phyloP scores from a whole-genome alignment of 768 basidiomycete species.

The Boletus reticuloceps region DNA sequence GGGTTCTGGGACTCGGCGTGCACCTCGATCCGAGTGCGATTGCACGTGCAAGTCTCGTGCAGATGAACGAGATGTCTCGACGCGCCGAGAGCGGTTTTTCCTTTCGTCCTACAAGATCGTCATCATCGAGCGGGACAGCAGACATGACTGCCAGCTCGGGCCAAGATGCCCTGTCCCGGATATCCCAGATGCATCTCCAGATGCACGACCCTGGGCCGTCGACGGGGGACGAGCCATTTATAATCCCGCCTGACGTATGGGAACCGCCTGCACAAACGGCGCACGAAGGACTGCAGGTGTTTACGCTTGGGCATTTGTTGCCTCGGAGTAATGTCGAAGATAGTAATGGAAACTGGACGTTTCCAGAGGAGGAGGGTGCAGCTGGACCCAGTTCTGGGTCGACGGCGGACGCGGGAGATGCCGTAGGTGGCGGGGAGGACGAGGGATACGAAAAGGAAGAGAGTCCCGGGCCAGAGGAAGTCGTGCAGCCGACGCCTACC shows the following conservation, averaged over 20 bases:
- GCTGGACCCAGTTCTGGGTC: constrained; percentile 9
- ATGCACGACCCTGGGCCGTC: constrained; percentile 30
- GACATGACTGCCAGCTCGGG: constrained; percentile 14
- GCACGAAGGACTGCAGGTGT: constrained; percentile 74
- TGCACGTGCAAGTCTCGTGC: constrained; percentile 65
- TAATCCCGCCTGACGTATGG: constrained; percentile 25
- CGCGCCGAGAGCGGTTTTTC: constrained; percentile 44
- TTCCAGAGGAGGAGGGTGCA: constrained; percentile 35
- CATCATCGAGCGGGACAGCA: constrained; percentile 16
- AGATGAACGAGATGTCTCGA: constrained; percentile 77
- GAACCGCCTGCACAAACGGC: constrained; percentile 27
- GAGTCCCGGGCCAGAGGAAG: constrained; percentile 34
- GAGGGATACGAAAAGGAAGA: constrained; percentile 26
- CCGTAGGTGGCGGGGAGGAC: constrained; percentile 19
- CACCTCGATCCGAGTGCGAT: constrained; percentile 53
- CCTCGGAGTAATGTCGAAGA: constrained; percentile 53
- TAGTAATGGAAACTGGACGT: constrained; percentile 59
- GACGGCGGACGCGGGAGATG: constrained; percentile 20
- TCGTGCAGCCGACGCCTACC: constrained; percentile 39
- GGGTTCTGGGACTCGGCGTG: constrained; percentile 38
- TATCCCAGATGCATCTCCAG: constrained; percentile 49
- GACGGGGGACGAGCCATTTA: constrained; percentile 27
- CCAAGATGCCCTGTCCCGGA: constrained; percentile 50
- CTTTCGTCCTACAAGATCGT: constrained; percentile 26
- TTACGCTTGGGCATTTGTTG: constrained; percentile 75